Base-by-base conservation (phyloP, 768 basidiomycete genomes). In the Termitomyces sp. region DNA sequence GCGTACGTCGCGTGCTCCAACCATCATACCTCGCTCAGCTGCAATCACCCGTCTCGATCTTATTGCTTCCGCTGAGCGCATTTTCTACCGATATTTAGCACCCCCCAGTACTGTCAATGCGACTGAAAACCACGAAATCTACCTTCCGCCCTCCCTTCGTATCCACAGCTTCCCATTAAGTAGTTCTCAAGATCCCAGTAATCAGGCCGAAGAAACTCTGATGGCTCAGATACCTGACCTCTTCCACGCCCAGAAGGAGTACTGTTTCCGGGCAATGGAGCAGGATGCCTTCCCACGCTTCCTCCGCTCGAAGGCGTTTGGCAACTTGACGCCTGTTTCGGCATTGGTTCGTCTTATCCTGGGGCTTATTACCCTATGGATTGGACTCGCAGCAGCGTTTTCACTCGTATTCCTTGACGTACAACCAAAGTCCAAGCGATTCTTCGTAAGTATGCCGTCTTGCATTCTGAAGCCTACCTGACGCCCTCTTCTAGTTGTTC, bases 191-290 rank as follows among this genome's bases (percentile, higher is more conserved):
- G 86, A 93, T 57, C 92, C 92, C 3, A 83, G 79, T 68, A 76
- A 85, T 5, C 80, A 81, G 66, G 75, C 78, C 26, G 93, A 94
- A 72, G 71, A 85, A 43, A 82, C 78, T 44, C 73, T 90, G 62
- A 82, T 96, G 79, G 96, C 95, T 0, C 87, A 93, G 61, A 83
- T 93, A 48, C 97, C 97, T 14, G 97, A 99, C 70, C 89, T 98
- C 77, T 98, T 97, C 78, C 93, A 98, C 69, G 77, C 87, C 0
- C 96, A 98, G 77, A 98, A 98, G 77, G 94, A 97, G 68, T 97
- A 96, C 68, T 92, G 93, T 69, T 96, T 94, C 81, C 84, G 90
- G 47, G 92, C 92, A 0, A 94, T 98, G 87, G 94, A 97, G 66
- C 92, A 95, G 72, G 92, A 94, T 63, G 92, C 92, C 18, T 94